These are phyloP conservation scores for Gymnopilus dilepis DNA, from an alignment of 768 basidiomycete genomes.

Conservation along the genomic window DNA sequence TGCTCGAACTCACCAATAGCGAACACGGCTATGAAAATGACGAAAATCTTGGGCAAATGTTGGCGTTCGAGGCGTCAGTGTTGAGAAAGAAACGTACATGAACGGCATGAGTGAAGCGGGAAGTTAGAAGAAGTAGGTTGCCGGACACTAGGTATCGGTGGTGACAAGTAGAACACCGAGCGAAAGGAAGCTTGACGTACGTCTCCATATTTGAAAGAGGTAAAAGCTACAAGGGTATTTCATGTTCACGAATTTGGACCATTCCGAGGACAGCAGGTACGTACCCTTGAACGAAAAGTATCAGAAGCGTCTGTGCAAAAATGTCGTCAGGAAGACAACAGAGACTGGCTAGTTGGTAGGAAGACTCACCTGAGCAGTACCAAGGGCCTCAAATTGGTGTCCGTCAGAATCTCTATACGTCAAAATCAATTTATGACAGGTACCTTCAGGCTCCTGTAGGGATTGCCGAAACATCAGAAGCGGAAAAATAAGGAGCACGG, in stretches of 20 bases:
- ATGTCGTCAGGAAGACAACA: no score
- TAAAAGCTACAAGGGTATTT: constrained; percentile 28
- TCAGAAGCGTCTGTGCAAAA: constrained; percentile 30
- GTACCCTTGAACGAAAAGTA: constrained; percentile 37
- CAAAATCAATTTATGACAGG: background rate
- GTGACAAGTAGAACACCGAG: background rate
- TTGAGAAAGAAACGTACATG: constrained; percentile 15
- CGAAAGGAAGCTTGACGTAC: constrained; percentile 20
- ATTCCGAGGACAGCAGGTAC: constrained; percentile 4
- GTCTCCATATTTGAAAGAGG: constrained; percentile 37
- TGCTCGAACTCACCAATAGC: constrained; percentile 26
- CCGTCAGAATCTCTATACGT: no score
- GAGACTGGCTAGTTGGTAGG: background rate
- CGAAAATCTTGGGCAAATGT: constrained; percentile 22
- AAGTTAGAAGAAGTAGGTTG: constrained; percentile 12
- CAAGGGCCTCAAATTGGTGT: constrained; percentile 22
- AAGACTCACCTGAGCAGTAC: constrained; percentile 25
- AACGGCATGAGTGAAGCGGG: constrained; percentile 17
- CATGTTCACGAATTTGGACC: background rate
- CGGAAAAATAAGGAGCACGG: background rate
- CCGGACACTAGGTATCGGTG: background rate
- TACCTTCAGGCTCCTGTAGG: constrained; percentile 38
- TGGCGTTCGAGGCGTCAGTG: background rate
- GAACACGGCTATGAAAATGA: constrained; percentile 25
- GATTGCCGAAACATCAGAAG: background rate